Evolutionary conservation across 805 yeast species (phyloP), one percentile per base, ranked within the genome.

Genomic region (Wickerhamiella nectarea): DNA sequence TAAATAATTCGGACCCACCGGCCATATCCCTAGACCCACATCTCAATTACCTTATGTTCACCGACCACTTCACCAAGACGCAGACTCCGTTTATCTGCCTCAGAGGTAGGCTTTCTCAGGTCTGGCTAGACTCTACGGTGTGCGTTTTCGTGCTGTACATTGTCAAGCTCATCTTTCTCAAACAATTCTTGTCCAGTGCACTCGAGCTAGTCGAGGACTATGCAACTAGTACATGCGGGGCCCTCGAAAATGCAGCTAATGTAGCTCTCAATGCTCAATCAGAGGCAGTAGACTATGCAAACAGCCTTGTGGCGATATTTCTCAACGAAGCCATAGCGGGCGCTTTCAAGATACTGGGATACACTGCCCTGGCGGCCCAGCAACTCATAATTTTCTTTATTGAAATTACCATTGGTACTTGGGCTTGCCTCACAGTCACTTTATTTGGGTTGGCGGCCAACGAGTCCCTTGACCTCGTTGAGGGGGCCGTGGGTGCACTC

Each of bases 401-500:
- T 7, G 85, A 86, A 25, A 53, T 89, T 50, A 72, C 80, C 38
- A 59, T 86, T 2, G 97, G 96, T 0, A 91, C 97, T 0, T 84
- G 83, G 60, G 78, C 80, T 0, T 91, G 98, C 59, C 65, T 91
- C 11, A 58, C 85, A 11, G 74, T 81, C 0, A 78, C 91, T 4
- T 74, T 86, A 0, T 66, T 87, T 6, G 78, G 75, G 53, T 83
- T 87, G 3, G 71, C 82, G 0, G 79, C 78, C 1, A 76, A 75
- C 50, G 74, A 76, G 24, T 93, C 93, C 0, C 58, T 82, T 1
- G 80, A 82, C 55, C 73, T 84, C 0, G 76, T 94, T 0, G 82
- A 80, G 52, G 56, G 70, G 1, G 64, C 84, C 1, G 67, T 86
- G 6, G 57, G 58, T 3, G 61, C 68, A 17, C 81, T 85, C 2